A percentile compares a stretch with the other conserved stretches of the same genome.
Evolutionary conservation across 345 rosid genomes (phyloP).

Genomic region (Angophora floribunda): DNA sequence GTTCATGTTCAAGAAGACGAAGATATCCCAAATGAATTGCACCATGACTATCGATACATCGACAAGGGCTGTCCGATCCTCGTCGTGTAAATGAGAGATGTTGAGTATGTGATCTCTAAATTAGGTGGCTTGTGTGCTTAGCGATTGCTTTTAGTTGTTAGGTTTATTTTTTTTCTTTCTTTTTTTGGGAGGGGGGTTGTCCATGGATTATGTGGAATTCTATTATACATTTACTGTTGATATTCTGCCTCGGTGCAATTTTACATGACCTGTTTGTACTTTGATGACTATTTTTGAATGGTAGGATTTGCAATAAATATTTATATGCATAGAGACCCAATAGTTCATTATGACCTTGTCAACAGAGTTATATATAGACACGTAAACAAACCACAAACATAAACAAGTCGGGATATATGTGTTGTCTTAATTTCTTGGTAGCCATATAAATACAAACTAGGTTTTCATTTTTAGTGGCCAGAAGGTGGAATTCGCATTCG

Average conservation of each 20-base stretch:
- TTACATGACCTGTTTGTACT: background rate
- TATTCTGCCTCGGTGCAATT: background rate
- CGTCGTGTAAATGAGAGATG: background rate
- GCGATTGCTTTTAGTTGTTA: background rate
- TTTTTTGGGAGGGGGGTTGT: background rate
- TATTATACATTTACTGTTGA: background rate
- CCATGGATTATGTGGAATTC: background rate
- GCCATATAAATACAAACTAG: background rate
- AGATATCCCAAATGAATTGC: background rate
- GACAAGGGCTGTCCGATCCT: background rate
- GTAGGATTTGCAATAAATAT: background rate
- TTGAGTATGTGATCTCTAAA: too few relatives aligned
- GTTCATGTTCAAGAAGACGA: conserved; percentile 2
- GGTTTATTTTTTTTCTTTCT: background rate
- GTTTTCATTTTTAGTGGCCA: background rate
- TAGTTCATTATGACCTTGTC: background rate
- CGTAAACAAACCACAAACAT: background rate
- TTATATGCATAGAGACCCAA: background rate
- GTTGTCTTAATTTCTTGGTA: background rate
- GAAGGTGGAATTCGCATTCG: background rate
- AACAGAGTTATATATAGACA: background rate
- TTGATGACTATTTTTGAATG: too few relatives aligned
- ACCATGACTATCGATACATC: background rate
- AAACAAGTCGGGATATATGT: background rate
- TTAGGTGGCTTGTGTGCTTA: background rate